phyloP scores from a whole-genome alignment of 2,329 filamentous ascomycete species.

The Penicillium rolfsii region DNA sequence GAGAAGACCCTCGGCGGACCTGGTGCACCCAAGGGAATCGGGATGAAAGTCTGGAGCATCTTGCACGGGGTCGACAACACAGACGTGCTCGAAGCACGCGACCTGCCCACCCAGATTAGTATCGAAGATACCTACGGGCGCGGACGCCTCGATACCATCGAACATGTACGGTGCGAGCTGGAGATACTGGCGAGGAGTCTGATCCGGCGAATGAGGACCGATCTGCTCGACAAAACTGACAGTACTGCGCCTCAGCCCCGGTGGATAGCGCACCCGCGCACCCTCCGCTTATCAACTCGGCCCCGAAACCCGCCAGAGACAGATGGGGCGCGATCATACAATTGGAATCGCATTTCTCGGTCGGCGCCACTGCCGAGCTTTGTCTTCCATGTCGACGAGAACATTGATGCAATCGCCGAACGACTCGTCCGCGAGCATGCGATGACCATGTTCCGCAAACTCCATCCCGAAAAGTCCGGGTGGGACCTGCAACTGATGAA shows the following conservation, averaged over 20 bases:
- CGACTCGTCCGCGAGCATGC: conserved; percentile 71
- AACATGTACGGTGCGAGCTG: conserved; percentile 70
- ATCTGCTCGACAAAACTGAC: conserved; percentile 65
- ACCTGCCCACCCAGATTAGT: conserved; percentile 83
- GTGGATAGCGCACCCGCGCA: conserved; percentile 83
- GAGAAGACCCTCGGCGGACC: conserved; percentile 71
- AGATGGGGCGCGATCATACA: conserved; percentile 59
- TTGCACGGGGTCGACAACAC: conserved; percentile 78
- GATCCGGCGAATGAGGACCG: conserved; percentile 74
- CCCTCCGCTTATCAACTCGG: conserved; percentile 77
- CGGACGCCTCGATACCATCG: conserved; percentile 65
- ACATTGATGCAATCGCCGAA: conserved; percentile 64
- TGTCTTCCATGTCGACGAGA: conserved; percentile 66
- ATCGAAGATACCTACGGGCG: conserved; percentile 90
- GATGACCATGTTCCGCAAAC: conserved; percentile 71
- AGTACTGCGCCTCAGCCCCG: conserved; percentile 35
- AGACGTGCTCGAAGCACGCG: conserved; percentile 71
- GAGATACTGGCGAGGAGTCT: conserved; percentile 70
- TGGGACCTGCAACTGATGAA: conserved; percentile 88
- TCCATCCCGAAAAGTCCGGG: conserved; percentile 69
- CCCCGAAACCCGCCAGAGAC: conserved; percentile 58
- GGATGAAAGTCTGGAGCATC: conserved; percentile 72
- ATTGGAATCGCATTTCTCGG: conserved; percentile 72
- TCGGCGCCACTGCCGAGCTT: conserved; percentile 75
- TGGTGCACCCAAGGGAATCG: conserved; percentile 72